These are phyloP conservation scores for Ceratocystis alfenasii DNA, from an alignment of 2,329 filamentous ascomycete genomes.

Conservation along the genomic window DNA sequence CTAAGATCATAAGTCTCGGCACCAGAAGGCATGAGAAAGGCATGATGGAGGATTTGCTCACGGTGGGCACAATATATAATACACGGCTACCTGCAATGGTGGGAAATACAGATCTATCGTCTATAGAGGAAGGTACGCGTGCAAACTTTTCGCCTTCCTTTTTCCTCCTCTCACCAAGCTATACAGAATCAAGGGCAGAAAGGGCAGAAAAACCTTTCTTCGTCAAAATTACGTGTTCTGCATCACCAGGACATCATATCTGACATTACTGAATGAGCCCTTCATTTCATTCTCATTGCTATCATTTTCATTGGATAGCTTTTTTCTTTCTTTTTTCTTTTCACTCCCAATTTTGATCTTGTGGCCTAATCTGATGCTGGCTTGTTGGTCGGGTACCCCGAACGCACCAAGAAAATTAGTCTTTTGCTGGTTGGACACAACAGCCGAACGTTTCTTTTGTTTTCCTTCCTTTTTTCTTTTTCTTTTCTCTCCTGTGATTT, in stretches of 20 bases:
- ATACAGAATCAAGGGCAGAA: neutral
- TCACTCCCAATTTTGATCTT: slow-evolving; percentile 2
- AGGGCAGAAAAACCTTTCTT: neutral
- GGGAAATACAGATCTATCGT: neutral
- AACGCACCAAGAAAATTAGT: neutral
- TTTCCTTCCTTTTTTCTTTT: neutral
- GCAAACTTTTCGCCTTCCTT: neutral
- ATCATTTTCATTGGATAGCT: neutral
- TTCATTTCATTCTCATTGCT: neutral
- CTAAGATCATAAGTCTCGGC: no score
- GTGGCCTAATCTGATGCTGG: slow-evolving; percentile 6
- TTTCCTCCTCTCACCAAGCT: neutral
- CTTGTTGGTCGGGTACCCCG: neutral
- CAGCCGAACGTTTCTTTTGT: neutral
- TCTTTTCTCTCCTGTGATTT: neutral
- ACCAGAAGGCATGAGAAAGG: no score
- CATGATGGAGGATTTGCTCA: neutral
- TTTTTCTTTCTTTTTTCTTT: neutral
- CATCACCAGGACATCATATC: no score
- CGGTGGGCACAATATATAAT: neutral
- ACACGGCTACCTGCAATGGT: neutral
- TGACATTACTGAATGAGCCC: no score
- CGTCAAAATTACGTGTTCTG: neutral
- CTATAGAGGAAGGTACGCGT: neutral
- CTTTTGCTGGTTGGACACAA: neutral